Conservation (phyloP, 257 asterid species). For the Scutellaria galericulata region DNA sequence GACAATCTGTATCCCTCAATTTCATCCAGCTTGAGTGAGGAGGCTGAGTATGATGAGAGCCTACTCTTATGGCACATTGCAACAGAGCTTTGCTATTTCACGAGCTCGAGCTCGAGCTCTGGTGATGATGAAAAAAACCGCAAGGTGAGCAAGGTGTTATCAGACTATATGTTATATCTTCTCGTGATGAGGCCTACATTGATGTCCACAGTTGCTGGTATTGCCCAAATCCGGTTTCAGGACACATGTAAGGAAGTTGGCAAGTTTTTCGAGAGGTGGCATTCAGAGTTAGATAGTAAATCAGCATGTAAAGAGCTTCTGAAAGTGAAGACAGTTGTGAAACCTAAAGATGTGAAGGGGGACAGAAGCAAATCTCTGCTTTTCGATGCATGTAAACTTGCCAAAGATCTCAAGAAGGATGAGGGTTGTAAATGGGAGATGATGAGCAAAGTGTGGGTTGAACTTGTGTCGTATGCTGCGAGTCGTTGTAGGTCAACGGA, state of each 20-base stretch:
- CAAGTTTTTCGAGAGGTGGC: slow-evolving; percentile 13
- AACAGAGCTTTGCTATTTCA: slow-evolving; percentile 22
- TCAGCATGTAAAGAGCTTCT: slow-evolving; percentile 19
- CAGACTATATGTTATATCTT: slow-evolving; percentile 37
- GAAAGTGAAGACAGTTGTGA: background rate
- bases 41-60: slow-evolving; percentile 23
- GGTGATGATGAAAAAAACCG: background rate
- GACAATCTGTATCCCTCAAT: background rate
- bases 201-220: slow-evolving; percentile 30
- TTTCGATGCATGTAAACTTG: slow-evolving; percentile 29
- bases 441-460: slow-evolving; percentile 53
- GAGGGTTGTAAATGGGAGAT: slow-evolving; percentile 24
- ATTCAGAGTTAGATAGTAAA: background rate
- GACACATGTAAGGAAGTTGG: slow-evolving; percentile 32
- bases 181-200: slow-evolving; percentile 29
- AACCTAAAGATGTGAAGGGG: slow-evolving; percentile 27
- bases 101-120: no score
- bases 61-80: slow-evolving; percentile 39
- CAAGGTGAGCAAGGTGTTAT: slow-evolving; percentile 26
- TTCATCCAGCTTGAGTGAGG: slow-evolving; percentile 8
- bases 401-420: background rate
- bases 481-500: slow-evolving; percentile 38
- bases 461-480: slow-evolving; percentile 48
- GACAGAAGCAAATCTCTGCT: slow-evolving; percentile 38
- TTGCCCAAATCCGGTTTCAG: slow-evolving; percentile 27